Conservation (phyloP, 371 early-diverging fungal genomes). For the Catenaria anguillulae region DNA sequence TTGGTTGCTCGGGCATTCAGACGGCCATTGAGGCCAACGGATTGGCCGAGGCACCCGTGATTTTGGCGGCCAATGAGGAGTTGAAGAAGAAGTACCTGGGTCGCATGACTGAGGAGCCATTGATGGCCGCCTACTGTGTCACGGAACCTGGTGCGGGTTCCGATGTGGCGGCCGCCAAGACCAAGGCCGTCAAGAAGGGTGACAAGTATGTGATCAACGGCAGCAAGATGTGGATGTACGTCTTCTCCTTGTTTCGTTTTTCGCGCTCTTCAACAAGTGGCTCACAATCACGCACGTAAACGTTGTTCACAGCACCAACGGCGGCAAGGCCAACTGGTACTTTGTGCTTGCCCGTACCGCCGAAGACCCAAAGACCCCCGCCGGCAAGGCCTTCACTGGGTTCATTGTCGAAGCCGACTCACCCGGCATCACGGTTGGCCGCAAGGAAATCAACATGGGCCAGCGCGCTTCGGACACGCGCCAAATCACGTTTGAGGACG, state of each 20-base stretch:
- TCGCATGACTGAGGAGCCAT: slow-evolving; percentile 83
- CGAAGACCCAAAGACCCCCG: slow-evolving; percentile 43
- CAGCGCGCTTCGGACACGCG: slow-evolving; percentile 87
- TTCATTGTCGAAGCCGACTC: slow-evolving; percentile 88
- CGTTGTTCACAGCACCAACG: too few species aligned
- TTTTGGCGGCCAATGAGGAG: slow-evolving; percentile 66
- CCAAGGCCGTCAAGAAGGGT: slow-evolving; percentile 35
- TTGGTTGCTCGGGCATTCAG: slow-evolving; percentile 90
- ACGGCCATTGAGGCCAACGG: slow-evolving; percentile 94
- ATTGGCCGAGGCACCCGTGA: slow-evolving; percentile 72
- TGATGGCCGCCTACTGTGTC: slow-evolving; percentile 87
- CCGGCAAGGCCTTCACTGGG: slow-evolving; percentile 88
- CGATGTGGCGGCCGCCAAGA: slow-evolving; percentile 34
- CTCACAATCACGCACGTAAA: too few species aligned
- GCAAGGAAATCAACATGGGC: slow-evolving; percentile 95
- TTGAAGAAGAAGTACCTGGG: slow-evolving; percentile 86
- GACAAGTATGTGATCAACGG: too few species aligned
- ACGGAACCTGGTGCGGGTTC: slow-evolving; percentile 43
- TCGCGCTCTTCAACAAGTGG: too few species aligned
- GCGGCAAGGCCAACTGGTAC: slow-evolving; percentile 95
- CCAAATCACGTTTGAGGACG: slow-evolving; percentile 89
- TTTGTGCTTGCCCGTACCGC: slow-evolving; percentile 87
- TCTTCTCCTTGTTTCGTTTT: too few species aligned
- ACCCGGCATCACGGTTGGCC: slow-evolving; percentile 75
- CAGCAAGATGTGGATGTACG: too few species aligned